Base-by-base conservation (phyloP, 768 basidiomycete species). In the Amanita subjunquillea region DNA sequence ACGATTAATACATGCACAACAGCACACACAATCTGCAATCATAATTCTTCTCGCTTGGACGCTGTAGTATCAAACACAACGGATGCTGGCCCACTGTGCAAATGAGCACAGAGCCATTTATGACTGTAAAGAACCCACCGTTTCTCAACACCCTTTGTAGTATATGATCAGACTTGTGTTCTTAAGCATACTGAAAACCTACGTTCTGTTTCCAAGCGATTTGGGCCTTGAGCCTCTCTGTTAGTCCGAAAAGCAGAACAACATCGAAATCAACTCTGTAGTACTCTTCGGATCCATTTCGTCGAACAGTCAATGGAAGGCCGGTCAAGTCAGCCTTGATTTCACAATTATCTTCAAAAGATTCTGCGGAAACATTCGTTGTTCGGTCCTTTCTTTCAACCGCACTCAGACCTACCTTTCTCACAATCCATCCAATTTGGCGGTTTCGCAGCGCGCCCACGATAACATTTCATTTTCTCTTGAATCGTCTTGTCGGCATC, bases 161-260 rank as follows among this genome's bases (percentile, higher is more conserved):
- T 37, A 7, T n/a, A 48, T 12, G 7, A 32, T 45, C 15, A 36
- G 29, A 32, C 29, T 13, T 13, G 25, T 15, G 25, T 15, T 43
- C 4, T 4, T 12, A 22, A 12, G 7, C 6, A 40, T 38, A 12
- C 7, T 23, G 38, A 29, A 46, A 5, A 52, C 60, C 4, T 53
- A 72, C 70, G 39, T 68, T 55, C 46, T 77, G 72, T 40, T 55
- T 61, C 76, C 76, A 78, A 10, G 64, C 60, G 10, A 76, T 65
- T 39, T 74, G 70, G 0, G 75, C 74, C 52, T 73, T 68, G 20
- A 77, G 46, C 29, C 17, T 17, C 17, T 78, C 76, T 0, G 75
- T 74, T 37, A 68, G 44, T 0, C 77, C 77, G 39, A 74, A 72
- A 46, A 63, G 65, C 44, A 78, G 54, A 29, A 75, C 64, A 32